Evolutionary conservation across 176 grass and related monocot genomes (phyloP).

Genomic region (Triticum dicoccoides): DNA sequence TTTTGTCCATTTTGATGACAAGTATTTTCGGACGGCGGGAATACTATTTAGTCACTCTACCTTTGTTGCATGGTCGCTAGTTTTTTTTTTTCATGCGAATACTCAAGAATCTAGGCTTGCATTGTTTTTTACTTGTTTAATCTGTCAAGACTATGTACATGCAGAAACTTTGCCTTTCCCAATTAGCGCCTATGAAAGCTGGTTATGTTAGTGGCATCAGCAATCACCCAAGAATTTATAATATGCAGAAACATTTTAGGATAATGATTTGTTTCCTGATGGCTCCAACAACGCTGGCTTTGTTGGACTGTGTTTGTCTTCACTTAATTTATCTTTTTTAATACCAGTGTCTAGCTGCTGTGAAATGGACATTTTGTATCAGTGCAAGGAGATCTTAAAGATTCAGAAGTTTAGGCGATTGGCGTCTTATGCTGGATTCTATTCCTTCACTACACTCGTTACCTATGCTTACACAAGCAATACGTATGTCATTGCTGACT

Average conservation of each 20-base stretch:
- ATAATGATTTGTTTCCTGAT: not conserved
- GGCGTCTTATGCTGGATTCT: constrained; percentile 74
- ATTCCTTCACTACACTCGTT: constrained; percentile 63
- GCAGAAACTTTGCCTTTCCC: not conserved
- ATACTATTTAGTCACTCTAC: not conserved
- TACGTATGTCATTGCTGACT: constrained; percentile 39
- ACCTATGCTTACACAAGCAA: constrained; percentile 84
- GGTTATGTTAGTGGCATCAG: not conserved
- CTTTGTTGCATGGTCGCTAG: not conserved
- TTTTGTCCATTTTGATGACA: too few species aligned
- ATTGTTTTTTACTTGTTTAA: not conserved
- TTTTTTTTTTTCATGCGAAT: too few species aligned
- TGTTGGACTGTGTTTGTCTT: not conserved
- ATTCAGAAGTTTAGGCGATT: constrained; percentile 81
- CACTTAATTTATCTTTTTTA: not conserved
- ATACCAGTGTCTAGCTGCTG: not conserved
- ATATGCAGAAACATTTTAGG: not conserved
- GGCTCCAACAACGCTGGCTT: not conserved
- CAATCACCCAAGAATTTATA: not conserved
- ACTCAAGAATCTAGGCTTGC: too few species aligned
- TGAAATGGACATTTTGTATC: constrained; percentile 58
- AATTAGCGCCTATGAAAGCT: not conserved
- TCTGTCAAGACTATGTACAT: constrained; percentile 3
- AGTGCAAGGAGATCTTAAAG: constrained; percentile 65
- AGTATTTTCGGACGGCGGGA: too few species aligned